phyloP scores from a whole-genome alignment of 2,329 filamentous ascomycete species.

The Amesomyces nigricolor region DNA sequence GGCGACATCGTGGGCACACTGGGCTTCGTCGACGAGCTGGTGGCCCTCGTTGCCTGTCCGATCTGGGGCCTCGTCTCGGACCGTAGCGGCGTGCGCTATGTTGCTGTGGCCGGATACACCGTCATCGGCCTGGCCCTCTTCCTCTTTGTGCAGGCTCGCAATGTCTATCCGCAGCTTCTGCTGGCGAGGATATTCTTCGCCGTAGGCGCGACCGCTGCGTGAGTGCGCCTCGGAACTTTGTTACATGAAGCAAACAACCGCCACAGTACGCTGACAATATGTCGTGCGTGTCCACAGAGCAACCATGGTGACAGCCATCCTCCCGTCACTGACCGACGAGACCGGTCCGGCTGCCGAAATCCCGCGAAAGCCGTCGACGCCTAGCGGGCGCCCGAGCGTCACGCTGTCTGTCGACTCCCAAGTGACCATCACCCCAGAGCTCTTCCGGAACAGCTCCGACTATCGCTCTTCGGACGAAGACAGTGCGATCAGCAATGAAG shows the following conservation, averaged over 20 bases:
- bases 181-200: conserved; percentile 83
- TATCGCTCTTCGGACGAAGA: background rate
- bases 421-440: conserved; percentile 66
- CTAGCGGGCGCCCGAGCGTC: conserved; percentile 50
- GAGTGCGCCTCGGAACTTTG: conserved; percentile 29
- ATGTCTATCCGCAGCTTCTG: conserved; percentile 84
- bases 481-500: conserved; percentile 20
- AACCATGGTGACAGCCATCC: conserved; percentile 95
- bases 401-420: conserved; percentile 68
- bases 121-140: conserved; percentile 74
- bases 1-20: conserved; percentile 79
- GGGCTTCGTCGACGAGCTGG: conserved; percentile 77
- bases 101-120: conserved; percentile 70
- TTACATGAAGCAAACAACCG: background rate
- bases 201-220: conserved; percentile 83
- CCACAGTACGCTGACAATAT: conserved; percentile 1
- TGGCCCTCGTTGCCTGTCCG: conserved; percentile 75
- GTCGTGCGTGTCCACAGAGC: conserved; percentile 40
- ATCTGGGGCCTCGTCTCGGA: conserved; percentile 75
- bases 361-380: conserved; percentile 33
- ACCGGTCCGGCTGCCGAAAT: conserved; percentile 28
- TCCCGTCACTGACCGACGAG: conserved; percentile 65
- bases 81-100: conserved; percentile 66
- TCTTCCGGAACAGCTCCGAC: conserved; percentile 35
- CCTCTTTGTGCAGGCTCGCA: conserved; percentile 76